A percentile compares a stretch with the other conserved stretches of the same genome.
These are phyloP conservation scores for Zymoseptoria brevis DNA, from an alignment of 2,329 filamentous ascomycete genomes.

Conservation along the genomic window DNA sequence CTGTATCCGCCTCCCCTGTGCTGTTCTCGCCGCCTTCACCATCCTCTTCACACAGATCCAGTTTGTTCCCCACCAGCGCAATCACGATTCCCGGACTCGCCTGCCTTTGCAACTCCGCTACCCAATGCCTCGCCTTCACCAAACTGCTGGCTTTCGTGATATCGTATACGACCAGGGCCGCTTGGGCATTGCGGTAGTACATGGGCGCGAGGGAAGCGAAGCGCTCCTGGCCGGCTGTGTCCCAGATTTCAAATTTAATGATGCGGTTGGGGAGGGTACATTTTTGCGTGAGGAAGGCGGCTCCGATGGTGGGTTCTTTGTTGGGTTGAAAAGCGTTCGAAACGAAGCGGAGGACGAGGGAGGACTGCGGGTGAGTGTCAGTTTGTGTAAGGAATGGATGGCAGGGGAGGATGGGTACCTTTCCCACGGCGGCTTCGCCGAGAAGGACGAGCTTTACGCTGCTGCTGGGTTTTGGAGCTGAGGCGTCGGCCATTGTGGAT, in stretches of 20 bases:
- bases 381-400: conserved; percentile 1
- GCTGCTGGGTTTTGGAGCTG: conserved; percentile 87
- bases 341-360: conserved; percentile 93
- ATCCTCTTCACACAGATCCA: conserved; percentile 63
- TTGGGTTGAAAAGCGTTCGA: conserved; percentile 99
- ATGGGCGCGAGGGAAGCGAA: conserved; percentile 95
- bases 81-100: conserved; percentile 95
- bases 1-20: conserved; percentile 41
- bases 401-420: conserved; percentile 51
- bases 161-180: conserved; percentile 96
- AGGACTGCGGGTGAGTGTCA: conserved; percentile 56
- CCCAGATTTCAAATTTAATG: conserved; percentile 71
- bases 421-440: conserved; percentile 95
- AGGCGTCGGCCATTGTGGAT: conserved; percentile 49
- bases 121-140: conserved; percentile 97
- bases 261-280: conserved; percentile 89
- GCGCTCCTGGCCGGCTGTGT: conserved; percentile 94
- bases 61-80: conserved; percentile 92
- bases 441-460: conserved; percentile 98
- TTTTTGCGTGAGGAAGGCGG: conserved; percentile 97
- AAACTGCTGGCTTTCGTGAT: conserved; percentile 93
- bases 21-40: conserved; percentile 41
- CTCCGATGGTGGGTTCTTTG: conserved; percentile 98
- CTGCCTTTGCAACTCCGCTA: conserved; percentile 92
- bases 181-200: conserved; percentile 99